A percentile compares a stretch with the other conserved stretches of the same genome.
phyloP scores from a whole-genome alignment of 306 rosid species.

The Cajanus cajan region DNA sequence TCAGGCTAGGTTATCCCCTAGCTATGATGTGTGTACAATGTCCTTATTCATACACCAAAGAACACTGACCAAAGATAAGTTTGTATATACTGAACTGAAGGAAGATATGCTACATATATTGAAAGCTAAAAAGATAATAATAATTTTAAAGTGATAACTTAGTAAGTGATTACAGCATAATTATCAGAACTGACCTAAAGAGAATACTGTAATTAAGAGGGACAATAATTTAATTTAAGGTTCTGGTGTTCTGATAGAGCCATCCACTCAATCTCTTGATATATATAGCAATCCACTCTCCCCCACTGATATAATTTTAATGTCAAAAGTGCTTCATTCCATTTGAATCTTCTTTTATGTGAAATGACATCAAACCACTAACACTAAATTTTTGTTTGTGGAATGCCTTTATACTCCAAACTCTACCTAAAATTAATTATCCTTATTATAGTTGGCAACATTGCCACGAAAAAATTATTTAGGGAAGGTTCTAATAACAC shows the following conservation, averaged over 20 bases:
- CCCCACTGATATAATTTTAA: constrained; percentile 12
- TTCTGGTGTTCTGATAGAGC: constrained; percentile 14
- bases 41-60: neutral
- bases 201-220: constrained; percentile 12
- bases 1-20: constrained; percentile 23
- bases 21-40: neutral
- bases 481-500: constrained; percentile 39
- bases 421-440: neutral
- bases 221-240: constrained; percentile 13
- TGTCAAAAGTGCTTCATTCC: constrained; percentile 15
- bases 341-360: constrained; percentile 33
- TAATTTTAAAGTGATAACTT: neutral
- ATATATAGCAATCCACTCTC: neutral
- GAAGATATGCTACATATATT: constrained; percentile 23
- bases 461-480: constrained; percentile 13
- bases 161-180: constrained; percentile 22
- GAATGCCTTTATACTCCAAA: constrained; percentile 49
- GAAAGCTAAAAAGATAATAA: neutral
- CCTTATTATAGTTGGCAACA: neutral
- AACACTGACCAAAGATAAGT: neutral
- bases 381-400: constrained; percentile 24
- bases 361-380: constrained; percentile 51
- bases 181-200: neutral
- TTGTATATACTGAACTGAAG: neutral
- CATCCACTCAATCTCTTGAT: neutral